phyloP scores from a whole-genome alignment of 1,284 basidiomycete species.

The Ceratorhiza oryzae-sativae region DNA sequence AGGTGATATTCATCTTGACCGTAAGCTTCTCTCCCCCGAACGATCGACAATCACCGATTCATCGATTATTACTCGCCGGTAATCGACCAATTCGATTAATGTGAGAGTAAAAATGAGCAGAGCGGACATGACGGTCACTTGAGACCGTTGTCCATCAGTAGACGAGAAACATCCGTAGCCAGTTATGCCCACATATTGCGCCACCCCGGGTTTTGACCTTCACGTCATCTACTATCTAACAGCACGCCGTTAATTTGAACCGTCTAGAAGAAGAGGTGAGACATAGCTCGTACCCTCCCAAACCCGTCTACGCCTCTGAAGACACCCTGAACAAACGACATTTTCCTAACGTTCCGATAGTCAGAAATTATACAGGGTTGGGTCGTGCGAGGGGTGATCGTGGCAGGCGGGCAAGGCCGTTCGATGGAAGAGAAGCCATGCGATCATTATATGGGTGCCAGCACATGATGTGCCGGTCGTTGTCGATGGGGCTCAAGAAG shows the following conservation, averaged over 20 bases:
- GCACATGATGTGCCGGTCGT: too few relatives aligned
- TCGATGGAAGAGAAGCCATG: too few relatives aligned
- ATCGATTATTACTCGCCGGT: constrained; percentile 84
- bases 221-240: constrained; percentile 96
- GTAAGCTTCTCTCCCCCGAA: constrained; percentile 93
- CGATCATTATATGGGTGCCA: too few relatives aligned
- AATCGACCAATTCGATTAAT: constrained; percentile 96
- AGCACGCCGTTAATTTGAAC: constrained; percentile 7
- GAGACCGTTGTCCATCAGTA: too few relatives aligned
- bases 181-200: constrained; percentile 73
- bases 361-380: too few relatives aligned
- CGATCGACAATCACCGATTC: constrained; percentile 92
- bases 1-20: constrained; percentile 91
- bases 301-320: constrained; percentile 95
- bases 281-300: constrained; percentile 76
- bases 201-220: constrained; percentile 96
- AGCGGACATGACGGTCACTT: constrained; percentile 92
- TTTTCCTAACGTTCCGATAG: too few relatives aligned
- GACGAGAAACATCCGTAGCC: not conserved
- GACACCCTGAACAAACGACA: constrained; percentile 65
- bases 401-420: too few relatives aligned
- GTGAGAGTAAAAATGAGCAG: constrained; percentile 92
- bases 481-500: too few relatives aligned
- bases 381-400: too few relatives aligned
- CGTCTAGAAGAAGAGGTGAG: constrained; percentile 4